Percentiles rank a stretch among this genome's conserved stretches.
Evolutionary conservation across 73 alveolate species (phyloP).

Genomic region (Paramecium primaurelia): DNA sequence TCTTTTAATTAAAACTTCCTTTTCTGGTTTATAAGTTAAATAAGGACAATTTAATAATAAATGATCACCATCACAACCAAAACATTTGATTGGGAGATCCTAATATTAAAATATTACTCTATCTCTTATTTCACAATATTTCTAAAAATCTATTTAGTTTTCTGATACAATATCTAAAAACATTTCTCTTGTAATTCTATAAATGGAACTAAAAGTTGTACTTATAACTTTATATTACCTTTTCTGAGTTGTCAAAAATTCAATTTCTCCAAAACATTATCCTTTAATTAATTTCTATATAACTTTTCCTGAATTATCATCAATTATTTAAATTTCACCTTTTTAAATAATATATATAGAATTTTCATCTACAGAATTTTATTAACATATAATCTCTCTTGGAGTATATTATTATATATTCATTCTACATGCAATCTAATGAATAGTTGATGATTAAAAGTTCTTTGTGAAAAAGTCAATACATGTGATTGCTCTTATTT

Average conservation of each 20-base stretch:
- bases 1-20: neutral
- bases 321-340: neutral
- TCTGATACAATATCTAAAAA: neutral
- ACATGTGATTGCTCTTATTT: neutral
- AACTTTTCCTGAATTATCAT: constrained; percentile 11
- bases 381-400: neutral
- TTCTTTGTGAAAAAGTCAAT: neutral
- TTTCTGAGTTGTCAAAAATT: neutral
- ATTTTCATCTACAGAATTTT: neutral
- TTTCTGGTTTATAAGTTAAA: neutral
- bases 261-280: constrained; percentile 30
- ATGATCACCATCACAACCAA: neutral
- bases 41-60: neutral
- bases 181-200: neutral
- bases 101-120: neutral
- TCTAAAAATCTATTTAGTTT: neutral
- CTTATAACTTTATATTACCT: neutral
- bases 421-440: neutral
- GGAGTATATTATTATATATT: neutral
- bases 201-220: neutral
- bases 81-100: neutral
- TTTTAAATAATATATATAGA: neutral
- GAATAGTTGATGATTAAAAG: neutral
- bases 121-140: neutral
- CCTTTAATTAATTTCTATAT: neutral